phyloP scores from a whole-genome alignment of 176 grass and related monocot genomes.

The Panicum miliaceum region DNA sequence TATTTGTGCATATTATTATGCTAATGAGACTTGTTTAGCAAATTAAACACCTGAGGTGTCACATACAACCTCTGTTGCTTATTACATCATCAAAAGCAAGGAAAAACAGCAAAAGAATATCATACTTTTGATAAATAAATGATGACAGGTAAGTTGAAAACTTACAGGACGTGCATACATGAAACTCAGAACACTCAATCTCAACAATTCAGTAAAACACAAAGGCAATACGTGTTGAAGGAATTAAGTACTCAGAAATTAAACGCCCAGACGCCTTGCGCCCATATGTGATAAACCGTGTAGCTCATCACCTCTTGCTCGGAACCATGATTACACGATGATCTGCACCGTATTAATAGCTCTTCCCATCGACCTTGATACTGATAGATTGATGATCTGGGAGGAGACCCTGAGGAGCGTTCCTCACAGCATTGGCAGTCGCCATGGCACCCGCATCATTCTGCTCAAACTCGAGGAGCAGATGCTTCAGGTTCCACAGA shows the following conservation, averaged over 20 bases:
- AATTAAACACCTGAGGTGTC: too few relatives aligned
- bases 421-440: not conserved
- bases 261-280: not conserved
- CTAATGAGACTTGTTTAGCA: too few relatives aligned
- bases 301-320: not conserved
- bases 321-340: not conserved
- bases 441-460: conserved; percentile 7
- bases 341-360: not conserved
- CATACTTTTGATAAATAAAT: not conserved
- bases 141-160: not conserved
- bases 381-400: conserved; percentile 29
- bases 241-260: not conserved
- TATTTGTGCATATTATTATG: too few relatives aligned
- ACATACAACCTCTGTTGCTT: not conserved
- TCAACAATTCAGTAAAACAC: not conserved
- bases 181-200: not conserved
- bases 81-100: not conserved
- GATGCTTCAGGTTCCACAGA: conserved; percentile 42
- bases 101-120: not conserved
- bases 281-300: not conserved
- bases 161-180: not conserved
- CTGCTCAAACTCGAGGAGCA: conserved; percentile 32
- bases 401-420: not conserved
- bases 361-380: not conserved
- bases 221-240: not conserved